A percentile compares a stretch with the other conserved stretches of the same genome.
Evolutionary conservation across 257 asterid genomes (phyloP).

Genomic region (Cruciata laevipes): DNA sequence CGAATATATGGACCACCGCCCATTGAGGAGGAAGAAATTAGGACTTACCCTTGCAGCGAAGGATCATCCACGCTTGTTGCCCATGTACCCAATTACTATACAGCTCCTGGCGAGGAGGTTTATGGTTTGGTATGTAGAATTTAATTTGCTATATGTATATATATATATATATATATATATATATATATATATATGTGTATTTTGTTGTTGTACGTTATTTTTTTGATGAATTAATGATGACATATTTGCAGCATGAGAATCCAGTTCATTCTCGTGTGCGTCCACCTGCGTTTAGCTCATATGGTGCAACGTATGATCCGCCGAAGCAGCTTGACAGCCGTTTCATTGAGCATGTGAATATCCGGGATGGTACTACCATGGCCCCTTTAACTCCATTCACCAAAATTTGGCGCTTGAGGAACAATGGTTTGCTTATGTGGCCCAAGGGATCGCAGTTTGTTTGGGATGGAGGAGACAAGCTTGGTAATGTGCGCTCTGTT

Average conservation of each 20-base stretch:
- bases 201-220: too few species aligned
- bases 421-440: conserved; percentile 70
- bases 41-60: too few species aligned
- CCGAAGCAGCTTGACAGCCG: conserved; percentile 63
- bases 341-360: conserved; percentile 69
- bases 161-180: too few species aligned
- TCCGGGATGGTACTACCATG: conserved; percentile 77
- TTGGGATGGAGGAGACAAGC: conserved; percentile 84
- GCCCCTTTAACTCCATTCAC: conserved; percentile 73
- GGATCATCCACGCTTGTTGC: too few species aligned
- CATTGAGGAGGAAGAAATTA: too few species aligned
- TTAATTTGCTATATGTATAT: too few species aligned
- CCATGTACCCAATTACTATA: too few species aligned
- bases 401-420: conserved; percentile 95
- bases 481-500: conserved; percentile 39
- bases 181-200: too few species aligned
- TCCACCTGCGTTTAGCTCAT: conserved; percentile 30
- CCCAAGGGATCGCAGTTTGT: conserved; percentile 70
- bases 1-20: too few species aligned
- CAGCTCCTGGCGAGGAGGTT: too few species aligned
- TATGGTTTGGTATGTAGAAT: too few species aligned
- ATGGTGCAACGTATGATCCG: conserved; percentile 24
- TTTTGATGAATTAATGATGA: too few species aligned
- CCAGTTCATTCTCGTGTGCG: conserved; percentile 20
- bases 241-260: conserved; percentile 41